Evolutionary conservation across 495 filamentous ascomycete species (phyloP), one percentile per base, ranked within the genome.

Genomic region (Penicillium subrubescens): DNA sequence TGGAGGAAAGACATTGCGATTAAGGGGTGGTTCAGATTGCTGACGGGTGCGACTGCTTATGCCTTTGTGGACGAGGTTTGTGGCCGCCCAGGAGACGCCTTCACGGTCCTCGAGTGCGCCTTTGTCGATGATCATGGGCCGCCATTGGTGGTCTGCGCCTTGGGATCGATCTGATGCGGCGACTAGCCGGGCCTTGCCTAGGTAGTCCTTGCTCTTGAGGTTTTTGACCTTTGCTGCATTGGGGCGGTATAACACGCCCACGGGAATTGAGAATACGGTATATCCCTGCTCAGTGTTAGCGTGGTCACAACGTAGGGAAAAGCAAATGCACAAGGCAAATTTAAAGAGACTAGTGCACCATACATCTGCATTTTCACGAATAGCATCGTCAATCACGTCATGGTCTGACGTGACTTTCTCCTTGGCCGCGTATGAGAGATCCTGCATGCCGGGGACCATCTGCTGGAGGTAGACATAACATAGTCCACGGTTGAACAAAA

Each of bases 161-260:
- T 72, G 71, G 10, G 62, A 75, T 0, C 87, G 82, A 68, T 97
- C 93, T 17, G 93, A 89, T n/a, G 93, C 90, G 21, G 95, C 95
- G n/a, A 99, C 90, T 46, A 99, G 80, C 50, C 92, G 84, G 19
- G 96, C 92, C 73, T 97, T 98, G 35, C 95, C 95, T 5, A 99
- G 86, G 72, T 99, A 99, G 71, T 98, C 93, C 75, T 97, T 97
- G 25, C 92, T 88, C 79, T 97, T 96, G 66, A 99, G 83, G 69
- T 99, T 99, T 75, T 94, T 96, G 59, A 99, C 95, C 76, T 99
- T 99, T 64, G 96, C 93, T 64, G 93, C 92, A 75, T 97, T 98
- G 37, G 95, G 95, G 52, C 95, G 85, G 79, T 98, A 99, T 50
- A 99, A 82, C 44, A 97, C 88, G 17, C 95, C 95, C 34, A 98